Evolutionary conservation across 2,329 filamentous ascomycete genomes (phyloP), one percentile per base, ranked within the genome.

Genomic region (Dactylellina leptospora): DNA sequence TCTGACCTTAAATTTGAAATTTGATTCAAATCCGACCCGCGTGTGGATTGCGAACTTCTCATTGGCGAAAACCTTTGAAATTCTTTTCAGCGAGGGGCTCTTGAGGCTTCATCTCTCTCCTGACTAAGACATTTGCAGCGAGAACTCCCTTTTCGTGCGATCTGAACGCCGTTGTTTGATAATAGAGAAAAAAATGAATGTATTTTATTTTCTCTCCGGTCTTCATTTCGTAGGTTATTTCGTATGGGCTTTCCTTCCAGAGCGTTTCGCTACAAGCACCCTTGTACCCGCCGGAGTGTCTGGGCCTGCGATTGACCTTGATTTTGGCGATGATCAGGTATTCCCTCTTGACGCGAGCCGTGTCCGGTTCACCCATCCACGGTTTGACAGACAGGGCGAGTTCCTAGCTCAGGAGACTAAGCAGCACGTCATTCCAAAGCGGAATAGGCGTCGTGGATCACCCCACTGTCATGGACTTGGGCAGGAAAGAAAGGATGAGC

Each of bases 241-340:
- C 66, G 66, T 71, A 63, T 71, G 51, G 66, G 66, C 58, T 58
- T 71, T 62, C 66, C 66, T 60, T 62, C 66, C 51, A 71, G 56
- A 71, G 66, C 50, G 10, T 10, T 33, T 44, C 18, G 48, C 10
- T 60, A 59, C 54, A 54, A 63, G 44, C 16, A 51, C 44, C 66
- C 66, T 56, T 71, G 66, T 71, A 71, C 58, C 51, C 33, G 51
- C n/a, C 33, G 40, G 56, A 28, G 48, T 48, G n/a, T 40, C 44
- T 55, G 27, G 56, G 27, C n/a, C 48, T 33, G 51, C 50, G 64
- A 70, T 58, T 48, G 64, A 71, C 66, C 51, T 62, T 63, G 66
- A 47, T 53, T 62, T 63, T 38, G 18, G 25, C 48, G 58, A 58
- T 59, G 42, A 56, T 45, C 44, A 62, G 33, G 45, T 44, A 55